phyloP scores from a whole-genome alignment of 2,329 filamentous ascomycete genomes.

The Fusarium sarcochroum region DNA sequence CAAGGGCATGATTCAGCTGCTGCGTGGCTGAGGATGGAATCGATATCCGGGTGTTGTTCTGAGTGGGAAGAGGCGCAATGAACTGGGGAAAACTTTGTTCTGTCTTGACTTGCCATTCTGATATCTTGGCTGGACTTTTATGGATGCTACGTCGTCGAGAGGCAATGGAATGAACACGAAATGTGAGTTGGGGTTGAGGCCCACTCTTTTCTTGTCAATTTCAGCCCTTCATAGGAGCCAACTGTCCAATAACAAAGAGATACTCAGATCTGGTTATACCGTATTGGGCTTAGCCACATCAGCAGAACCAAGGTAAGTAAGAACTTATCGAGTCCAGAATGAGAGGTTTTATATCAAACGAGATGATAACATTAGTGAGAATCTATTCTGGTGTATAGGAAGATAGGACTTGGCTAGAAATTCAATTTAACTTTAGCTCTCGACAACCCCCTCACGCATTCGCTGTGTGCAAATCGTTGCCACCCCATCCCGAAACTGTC shows the following conservation, averaged over 20 bases:
- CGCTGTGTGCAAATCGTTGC: too few relatives aligned
- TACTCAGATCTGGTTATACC: rapidly evolving
- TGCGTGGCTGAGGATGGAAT: neutral
- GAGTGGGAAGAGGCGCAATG: neutral
- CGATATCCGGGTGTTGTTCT: neutral
- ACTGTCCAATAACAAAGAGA: neutral
- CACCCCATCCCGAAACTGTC: neutral
- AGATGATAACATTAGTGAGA: too few relatives aligned
- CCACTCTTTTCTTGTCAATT: constrained; percentile 32
- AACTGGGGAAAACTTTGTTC: too few relatives aligned
- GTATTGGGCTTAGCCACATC: rapidly evolving
- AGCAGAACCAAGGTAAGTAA: too few relatives aligned
- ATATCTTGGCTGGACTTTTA: rapidly evolving
- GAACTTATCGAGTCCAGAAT: too few relatives aligned
- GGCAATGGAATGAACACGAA: too few relatives aligned
- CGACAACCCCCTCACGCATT: too few relatives aligned
- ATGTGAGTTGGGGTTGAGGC: neutral
- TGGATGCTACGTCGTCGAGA: neutral
- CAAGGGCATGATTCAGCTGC: too few relatives aligned
- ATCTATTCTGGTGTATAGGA: too few relatives aligned
- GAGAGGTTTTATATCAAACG: too few relatives aligned
- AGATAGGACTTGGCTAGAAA: too few relatives aligned
- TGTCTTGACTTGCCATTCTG: neutral
- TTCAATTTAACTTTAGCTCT: too few relatives aligned
- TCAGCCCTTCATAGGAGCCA: constrained; percentile 3